Conservation (phyloP, 257 asterid genomes). For the Solanum sitiens region DNA sequence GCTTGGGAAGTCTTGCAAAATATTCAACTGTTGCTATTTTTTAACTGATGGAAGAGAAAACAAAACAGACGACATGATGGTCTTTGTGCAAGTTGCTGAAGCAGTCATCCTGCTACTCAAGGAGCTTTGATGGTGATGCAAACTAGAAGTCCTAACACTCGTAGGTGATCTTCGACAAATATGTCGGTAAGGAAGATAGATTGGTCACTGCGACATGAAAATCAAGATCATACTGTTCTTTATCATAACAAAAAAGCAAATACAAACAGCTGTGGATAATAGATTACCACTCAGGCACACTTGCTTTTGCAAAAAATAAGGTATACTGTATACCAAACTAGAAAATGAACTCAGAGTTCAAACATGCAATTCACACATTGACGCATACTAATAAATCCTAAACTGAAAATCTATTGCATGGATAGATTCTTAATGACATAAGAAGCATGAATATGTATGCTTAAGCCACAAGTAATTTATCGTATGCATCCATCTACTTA, state of each 20-base stretch:
- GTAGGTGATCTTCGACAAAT: neutral
- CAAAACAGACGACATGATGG: neutral
- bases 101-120: neutral
- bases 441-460: neutral
- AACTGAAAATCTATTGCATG: neutral
- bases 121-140: neutral
- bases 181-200: neutral
- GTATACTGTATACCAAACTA: neutral
- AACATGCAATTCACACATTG: neutral
- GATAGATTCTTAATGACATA: neutral
- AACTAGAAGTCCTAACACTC: neutral
- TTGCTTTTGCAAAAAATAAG: neutral
- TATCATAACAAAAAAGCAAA: neutral
- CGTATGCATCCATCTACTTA: neutral
- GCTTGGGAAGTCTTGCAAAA: neutral
- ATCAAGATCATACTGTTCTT: neutral
- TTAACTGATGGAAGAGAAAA: neutral
- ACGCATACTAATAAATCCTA: neutral
- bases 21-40: neutral
- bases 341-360: neutral
- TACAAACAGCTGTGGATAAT: neutral
- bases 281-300: neutral
- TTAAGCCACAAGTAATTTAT: neutral
- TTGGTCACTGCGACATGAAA: neutral
- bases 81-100: neutral